Evolutionary conservation across 768 basidiomycete species (phyloP), one percentile per base, ranked within the genome.

Genomic region (Galerina marginata): DNA sequence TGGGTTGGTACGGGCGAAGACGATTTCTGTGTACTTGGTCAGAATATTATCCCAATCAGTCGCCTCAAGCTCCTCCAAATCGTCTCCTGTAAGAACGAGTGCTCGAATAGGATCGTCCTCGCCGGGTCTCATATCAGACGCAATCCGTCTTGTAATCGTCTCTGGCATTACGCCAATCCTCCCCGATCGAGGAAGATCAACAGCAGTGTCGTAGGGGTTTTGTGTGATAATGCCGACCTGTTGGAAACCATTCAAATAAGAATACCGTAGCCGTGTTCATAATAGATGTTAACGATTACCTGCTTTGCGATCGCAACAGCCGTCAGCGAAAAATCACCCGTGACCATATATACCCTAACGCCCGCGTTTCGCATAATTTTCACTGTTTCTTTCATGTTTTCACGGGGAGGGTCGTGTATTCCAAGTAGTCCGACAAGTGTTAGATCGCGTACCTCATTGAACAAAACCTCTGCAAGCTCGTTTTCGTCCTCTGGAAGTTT

Each of bases 321-420:
- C 0, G 85, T 86, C 62, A 83, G 70, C 47, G 79, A 73, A 69
- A 84, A 83, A 66, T 86, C 84, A 50, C 85, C 85, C 0, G 85
- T 86, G 23, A 86, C 75, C 83, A 86, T 86, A 58, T 82, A 79
- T 15, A 85, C 79, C 25, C 79, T 76, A 49, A 84, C 78, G 20
- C 86, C 85, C 0, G 86, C 86, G 52, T 72, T 69, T 25, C 81
- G 72, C 63, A 81, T 83, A 48, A 79, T 72, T 3, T 73, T 62
- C 2, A 87, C 81, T 5, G 86, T 78, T 0, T 69, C 72, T 2
- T 76, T 75, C n/a, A 81, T 79, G 54, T 86, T 80, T 11, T 76
- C 71, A 23, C 85, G 77, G 9, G 85, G 85, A 4, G 86, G 86
- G 56, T 87, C 86, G 60, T 78, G 78, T 54, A 87, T 81, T 16